Evolutionary conservation across 495 filamentous ascomycete species (phyloP).

Genomic region (Podospora australis): DNA sequence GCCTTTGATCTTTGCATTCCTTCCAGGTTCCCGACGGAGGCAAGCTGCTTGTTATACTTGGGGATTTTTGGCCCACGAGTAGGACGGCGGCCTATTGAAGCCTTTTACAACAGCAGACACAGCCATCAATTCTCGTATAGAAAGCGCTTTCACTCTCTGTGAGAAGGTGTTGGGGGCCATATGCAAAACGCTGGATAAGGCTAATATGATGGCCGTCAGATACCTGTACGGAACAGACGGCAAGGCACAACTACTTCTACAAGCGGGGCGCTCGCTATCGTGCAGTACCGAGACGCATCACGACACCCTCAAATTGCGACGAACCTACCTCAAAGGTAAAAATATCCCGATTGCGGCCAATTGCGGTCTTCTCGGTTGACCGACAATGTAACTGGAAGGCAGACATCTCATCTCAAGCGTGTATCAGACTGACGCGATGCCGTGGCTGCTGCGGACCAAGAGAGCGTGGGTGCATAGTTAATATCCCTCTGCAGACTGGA

Average conservation of each 20-base stretch:
- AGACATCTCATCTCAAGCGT: too few species aligned
- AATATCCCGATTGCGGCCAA: not conserved
- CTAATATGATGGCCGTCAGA: not conserved
- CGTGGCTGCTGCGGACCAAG: too few species aligned
- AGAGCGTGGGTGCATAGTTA: too few species aligned
- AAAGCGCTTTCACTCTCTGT: not conserved
- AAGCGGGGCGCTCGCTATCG: not conserved
- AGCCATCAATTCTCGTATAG: not conserved
- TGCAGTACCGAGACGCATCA: not conserved
- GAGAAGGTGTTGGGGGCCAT: not conserved
- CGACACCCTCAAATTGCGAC: not conserved
- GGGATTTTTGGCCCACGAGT: too few species aligned
- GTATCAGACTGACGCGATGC: too few species aligned
- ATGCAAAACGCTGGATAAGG: not conserved
- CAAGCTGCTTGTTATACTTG: too few species aligned
- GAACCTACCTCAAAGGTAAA: too few species aligned
- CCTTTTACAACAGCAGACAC: not conserved
- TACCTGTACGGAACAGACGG: not conserved
- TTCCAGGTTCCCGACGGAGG: too few species aligned
- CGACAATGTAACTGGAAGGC: too few species aligned
- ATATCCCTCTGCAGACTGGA: too few species aligned
- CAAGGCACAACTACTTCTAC: not conserved
- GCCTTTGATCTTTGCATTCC: too few species aligned
- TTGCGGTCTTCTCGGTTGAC: not conserved
- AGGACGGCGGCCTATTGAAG: not conserved